These are phyloP conservation scores for Glycyrrhiza uralensis DNA, from an alignment of 306 rosid genomes.

Conservation along the genomic window DNA sequence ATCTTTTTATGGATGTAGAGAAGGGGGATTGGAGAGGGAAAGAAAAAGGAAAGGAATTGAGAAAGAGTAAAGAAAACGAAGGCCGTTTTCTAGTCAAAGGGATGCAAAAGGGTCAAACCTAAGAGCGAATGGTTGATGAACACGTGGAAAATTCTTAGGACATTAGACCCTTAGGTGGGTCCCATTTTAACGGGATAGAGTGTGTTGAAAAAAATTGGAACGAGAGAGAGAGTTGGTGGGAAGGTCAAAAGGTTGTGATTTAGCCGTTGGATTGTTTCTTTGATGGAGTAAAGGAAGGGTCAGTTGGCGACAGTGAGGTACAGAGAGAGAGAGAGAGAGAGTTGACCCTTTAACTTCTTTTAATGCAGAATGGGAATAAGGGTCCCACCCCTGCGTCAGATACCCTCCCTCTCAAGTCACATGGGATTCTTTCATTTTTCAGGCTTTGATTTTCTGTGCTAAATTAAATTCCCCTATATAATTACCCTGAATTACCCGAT, in stretches of 20 bases:
- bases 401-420: slow-evolving; percentile 25
- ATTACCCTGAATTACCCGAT: not conserved
- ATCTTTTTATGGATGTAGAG: slow-evolving; percentile 4
- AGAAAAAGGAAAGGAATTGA: not conserved
- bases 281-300: slow-evolving; percentile 22
- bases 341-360: slow-evolving; percentile 81
- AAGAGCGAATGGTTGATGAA: not conserved
- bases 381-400: slow-evolving; percentile 30
- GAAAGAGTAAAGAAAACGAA: not conserved
- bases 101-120: slow-evolving; percentile 44
- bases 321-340: not conserved
- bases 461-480: not conserved
- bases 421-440: slow-evolving; percentile 12
- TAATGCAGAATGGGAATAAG: slow-evolving; percentile 43
- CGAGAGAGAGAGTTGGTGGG: not conserved
- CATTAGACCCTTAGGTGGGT: slow-evolving; percentile 15
- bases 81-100: slow-evolving; percentile 38
- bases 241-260: slow-evolving; percentile 60
- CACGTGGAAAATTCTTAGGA: slow-evolving; percentile 33
- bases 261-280: slow-evolving; percentile 69
- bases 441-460: not conserved
- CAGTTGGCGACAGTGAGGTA: slow-evolving; percentile 62
- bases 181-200: slow-evolving; percentile 8
- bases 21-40: not conserved
- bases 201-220: no score